A percentile compares a stretch with the other conserved stretches of the same genome.
phyloP scores from a whole-genome alignment of 441 rosid genomes.

The Dalechampia spathulata region DNA sequence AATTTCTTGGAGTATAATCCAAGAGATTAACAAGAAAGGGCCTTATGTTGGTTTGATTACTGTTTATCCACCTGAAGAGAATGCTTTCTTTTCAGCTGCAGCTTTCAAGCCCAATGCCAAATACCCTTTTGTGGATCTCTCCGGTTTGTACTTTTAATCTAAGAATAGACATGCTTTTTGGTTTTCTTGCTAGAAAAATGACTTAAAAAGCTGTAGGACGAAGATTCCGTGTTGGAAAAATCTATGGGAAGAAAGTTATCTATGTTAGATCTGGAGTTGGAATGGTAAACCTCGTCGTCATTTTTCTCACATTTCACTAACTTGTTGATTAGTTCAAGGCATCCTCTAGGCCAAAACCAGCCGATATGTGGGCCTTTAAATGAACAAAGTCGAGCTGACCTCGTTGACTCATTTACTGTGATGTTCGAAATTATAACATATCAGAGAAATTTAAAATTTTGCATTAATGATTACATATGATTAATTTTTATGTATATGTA shows the following conservation, averaged over 20 bases:
- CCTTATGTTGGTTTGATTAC: slow-evolving; percentile 35
- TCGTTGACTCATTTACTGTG: too few relatives aligned
- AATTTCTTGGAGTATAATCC: slow-evolving; percentile 4
- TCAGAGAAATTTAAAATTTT: too few relatives aligned
- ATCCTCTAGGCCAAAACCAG: too few relatives aligned
- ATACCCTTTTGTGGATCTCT: slow-evolving; percentile 35
- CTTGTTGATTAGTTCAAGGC: too few relatives aligned
- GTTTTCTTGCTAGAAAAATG: not conserved
- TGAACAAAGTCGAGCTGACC: too few relatives aligned
- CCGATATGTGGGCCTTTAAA: too few relatives aligned
- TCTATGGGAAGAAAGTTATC: slow-evolving; percentile 31
- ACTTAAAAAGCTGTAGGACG: slow-evolving; percentile 19
- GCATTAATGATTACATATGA: too few relatives aligned
- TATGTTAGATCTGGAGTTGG: slow-evolving; percentile 31
- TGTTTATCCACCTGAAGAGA: slow-evolving; percentile 13
- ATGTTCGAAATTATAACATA: too few relatives aligned
- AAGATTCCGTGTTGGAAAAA: slow-evolving; percentile 28
- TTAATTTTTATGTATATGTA: too few relatives aligned
- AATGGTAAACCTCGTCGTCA: too few relatives aligned
- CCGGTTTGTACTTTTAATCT: slow-evolving; percentile 16
- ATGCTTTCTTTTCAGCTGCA: slow-evolving; percentile 12
- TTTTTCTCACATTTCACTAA: too few relatives aligned
- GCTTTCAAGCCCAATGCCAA: slow-evolving; percentile 22
- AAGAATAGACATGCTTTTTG: not conserved
- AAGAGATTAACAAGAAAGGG: slow-evolving; percentile 28